A percentile compares a stretch with the other conserved stretches of the same genome.
Conservation (phyloP, 2,329 filamentous ascomycete genomes). For the Neonectria faginata region DNA sequence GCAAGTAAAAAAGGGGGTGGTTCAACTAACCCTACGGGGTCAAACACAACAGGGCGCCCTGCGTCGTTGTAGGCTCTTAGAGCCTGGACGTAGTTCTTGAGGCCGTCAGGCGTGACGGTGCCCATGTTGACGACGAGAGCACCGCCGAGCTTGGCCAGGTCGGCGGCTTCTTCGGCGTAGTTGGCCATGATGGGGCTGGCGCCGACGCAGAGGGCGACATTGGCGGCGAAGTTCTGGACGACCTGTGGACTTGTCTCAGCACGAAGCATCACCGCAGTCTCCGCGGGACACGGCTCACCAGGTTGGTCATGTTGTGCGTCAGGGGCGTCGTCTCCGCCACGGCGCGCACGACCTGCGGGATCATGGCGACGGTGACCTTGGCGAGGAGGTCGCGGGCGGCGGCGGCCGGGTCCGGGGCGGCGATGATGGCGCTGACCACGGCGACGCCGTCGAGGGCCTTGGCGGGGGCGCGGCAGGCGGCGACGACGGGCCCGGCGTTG, state of each 20-base stretch:
- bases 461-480: conserved; percentile 67
- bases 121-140: conserved; percentile 95
- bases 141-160: conserved; percentile 82
- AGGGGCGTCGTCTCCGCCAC: conserved; percentile 76
- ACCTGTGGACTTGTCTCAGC: conserved; percentile 56
- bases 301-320: conserved; percentile 97
- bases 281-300: conserved; percentile 57
- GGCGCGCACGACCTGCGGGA: conserved; percentile 64
- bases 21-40: conserved; percentile 80
- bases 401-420: conserved; percentile 72
- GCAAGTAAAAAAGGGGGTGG: neutral
- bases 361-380: conserved; percentile 61
- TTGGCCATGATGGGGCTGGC: conserved; percentile 96
- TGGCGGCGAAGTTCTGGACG: conserved; percentile 94
- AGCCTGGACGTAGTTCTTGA: conserved; percentile 78
- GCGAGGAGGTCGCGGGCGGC: conserved; percentile 69
- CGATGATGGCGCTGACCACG: conserved; percentile 89
- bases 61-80: conserved; percentile 83
- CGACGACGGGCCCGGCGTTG: conserved; percentile 80
- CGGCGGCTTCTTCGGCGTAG: conserved; percentile 82
- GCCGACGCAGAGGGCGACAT: conserved; percentile 85
- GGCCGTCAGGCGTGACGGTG: conserved; percentile 81
- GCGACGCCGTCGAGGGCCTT: conserved; percentile 84
- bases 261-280: too few relatives aligned
- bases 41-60: conserved; percentile 82